These are phyloP conservation scores for Dioscorea alata DNA, from an alignment of 106 monocot species.

Conservation along the genomic window DNA sequence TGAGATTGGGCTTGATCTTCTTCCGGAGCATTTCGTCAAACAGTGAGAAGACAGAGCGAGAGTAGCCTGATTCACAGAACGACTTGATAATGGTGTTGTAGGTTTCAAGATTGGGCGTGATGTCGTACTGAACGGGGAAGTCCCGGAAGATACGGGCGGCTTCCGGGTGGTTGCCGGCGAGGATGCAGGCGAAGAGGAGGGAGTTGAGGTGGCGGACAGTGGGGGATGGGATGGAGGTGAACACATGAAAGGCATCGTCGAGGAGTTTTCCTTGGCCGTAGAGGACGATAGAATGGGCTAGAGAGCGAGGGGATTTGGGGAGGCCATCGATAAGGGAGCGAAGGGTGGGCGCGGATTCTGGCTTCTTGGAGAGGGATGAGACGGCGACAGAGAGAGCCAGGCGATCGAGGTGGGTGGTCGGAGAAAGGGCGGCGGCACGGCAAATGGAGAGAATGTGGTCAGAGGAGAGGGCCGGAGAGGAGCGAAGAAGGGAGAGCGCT, in stretches of 20 bases:
- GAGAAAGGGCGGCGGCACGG: constrained; percentile 13
- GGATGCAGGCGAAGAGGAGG: constrained; percentile 4
- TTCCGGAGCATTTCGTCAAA: too few relatives aligned
- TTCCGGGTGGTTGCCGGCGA: constrained; percentile 8
- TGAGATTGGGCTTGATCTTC: too few relatives aligned
- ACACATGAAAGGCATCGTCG: too few relatives aligned
- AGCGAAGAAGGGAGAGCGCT: constrained; percentile 1
- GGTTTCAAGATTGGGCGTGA: constrained; percentile 14
- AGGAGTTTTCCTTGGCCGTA: too few relatives aligned
- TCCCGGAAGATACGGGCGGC: constrained; percentile 45
- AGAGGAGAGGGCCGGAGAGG: constrained; percentile 25
- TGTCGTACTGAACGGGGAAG: constrained; percentile 10
- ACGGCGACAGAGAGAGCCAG: constrained; percentile 35
- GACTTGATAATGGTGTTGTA: constrained; percentile 33
- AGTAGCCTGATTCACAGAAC: too few relatives aligned
- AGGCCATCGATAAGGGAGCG: constrained; percentile 37
- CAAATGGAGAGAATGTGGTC: constrained; percentile 28
- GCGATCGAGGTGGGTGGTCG: constrained; percentile 21
- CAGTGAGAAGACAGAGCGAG: too few relatives aligned
- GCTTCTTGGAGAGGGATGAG: constrained; percentile 26
- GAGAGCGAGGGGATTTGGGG: constrained; percentile 3
- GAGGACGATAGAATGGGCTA: too few relatives aligned
- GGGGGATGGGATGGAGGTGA: too few relatives aligned
- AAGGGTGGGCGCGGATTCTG: constrained; percentile 37
- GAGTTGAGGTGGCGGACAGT: constrained; percentile 4